Evolutionary conservation across 73 alveolate genomes (phyloP), one percentile per base, ranked within the genome.

Genomic region (Stentor coeruleus): DNA sequence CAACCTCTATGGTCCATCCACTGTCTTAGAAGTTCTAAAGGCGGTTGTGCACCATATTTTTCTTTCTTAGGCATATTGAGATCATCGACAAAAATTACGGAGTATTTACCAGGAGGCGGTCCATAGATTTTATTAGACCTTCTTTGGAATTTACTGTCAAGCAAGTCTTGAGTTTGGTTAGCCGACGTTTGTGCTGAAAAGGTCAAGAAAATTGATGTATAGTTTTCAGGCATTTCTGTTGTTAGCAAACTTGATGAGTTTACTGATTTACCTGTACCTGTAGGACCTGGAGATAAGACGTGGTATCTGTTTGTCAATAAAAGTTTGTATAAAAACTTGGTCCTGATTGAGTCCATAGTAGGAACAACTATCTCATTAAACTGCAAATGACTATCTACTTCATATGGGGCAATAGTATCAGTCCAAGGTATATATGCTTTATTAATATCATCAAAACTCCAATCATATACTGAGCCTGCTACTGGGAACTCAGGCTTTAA

Each of bases 31-130:
- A 98, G 95, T 87, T 98, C 99, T 76, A 98, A 94, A 0, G 99
- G 99, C 39, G 99, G 99, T 89, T 98, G 98, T 15, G 99, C 99
- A 14, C 99, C 99, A 81, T 98, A 98, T 81, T 96, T 99, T 88
- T 98, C 99, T 92, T 96, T 94, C 96, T 97, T 86, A 92, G 99
- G 99, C 99, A 98, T 98, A 89, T 98, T 98, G 85, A 98, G 88
- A 91, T 98, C 99, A 95, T 98, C 99, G 38, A 98, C 97, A 87
- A 98, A 98, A 80, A 98, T 95, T 42, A 97, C 98, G 82, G 93
- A 97, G 72, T 95, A 94, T 94, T 98, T 97, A 72, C 99, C 99
- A 3, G 96, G 96, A 11, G 99, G 98, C 15, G 99, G 99, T 3
- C 99, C 99, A 91, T 87, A 95, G 39, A 96, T 96, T 30, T 98